Percentiles rank a stretch among this genome's conserved stretches.
phyloP scores from a whole-genome alignment of 2,329 filamentous ascomycete species.

The Aspergillus amoenus region DNA sequence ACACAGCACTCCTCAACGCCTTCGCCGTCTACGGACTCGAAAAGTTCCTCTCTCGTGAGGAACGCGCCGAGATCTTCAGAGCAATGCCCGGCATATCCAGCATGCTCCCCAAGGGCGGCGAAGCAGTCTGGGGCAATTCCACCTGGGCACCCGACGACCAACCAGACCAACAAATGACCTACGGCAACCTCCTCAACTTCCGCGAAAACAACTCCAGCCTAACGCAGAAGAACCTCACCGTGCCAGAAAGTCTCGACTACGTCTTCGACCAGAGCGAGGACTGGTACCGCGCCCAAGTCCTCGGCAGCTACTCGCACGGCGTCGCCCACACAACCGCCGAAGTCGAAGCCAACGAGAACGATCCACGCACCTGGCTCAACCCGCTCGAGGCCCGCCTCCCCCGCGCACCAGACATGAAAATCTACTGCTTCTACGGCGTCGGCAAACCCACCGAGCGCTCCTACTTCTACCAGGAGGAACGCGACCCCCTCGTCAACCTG shows the following conservation, averaged over 20 bases:
- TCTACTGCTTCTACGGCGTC: conserved; percentile 95
- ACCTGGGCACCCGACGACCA: conserved; percentile 86
- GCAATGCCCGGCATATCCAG: conserved; percentile 96
- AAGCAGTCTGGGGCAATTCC: conserved; percentile 89
- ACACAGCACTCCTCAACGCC: conserved; percentile 92
- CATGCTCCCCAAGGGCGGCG: conserved; percentile 93
- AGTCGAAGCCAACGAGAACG: conserved; percentile 78
- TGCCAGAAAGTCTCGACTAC: conserved; percentile 73
- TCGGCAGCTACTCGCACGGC: conserved; percentile 79
- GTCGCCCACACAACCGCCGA: conserved; percentile 76
- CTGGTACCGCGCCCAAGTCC: conserved; percentile 78
- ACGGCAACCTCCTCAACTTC: conserved; percentile 84
- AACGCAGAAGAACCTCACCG: conserved; percentile 71
- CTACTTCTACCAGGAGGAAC: conserved; percentile 83
- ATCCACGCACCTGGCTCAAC: conserved; percentile 87
- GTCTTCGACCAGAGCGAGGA: conserved; percentile 74
- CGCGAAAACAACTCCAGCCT: conserved; percentile 63
- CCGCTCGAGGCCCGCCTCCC: conserved; percentile 89
- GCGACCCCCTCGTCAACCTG: conserved; percentile 59
- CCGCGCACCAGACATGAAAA: conserved; percentile 82
- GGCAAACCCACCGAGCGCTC: conserved; percentile 90
- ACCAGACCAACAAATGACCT: conserved; percentile 70
- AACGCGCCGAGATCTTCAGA: conserved; percentile 89
- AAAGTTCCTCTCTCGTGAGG: conserved; percentile 87
- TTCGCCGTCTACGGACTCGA: conserved; percentile 97